Base-by-base conservation (phyloP, 148 eudicot genomes). In the Agrostemma githago region DNA sequence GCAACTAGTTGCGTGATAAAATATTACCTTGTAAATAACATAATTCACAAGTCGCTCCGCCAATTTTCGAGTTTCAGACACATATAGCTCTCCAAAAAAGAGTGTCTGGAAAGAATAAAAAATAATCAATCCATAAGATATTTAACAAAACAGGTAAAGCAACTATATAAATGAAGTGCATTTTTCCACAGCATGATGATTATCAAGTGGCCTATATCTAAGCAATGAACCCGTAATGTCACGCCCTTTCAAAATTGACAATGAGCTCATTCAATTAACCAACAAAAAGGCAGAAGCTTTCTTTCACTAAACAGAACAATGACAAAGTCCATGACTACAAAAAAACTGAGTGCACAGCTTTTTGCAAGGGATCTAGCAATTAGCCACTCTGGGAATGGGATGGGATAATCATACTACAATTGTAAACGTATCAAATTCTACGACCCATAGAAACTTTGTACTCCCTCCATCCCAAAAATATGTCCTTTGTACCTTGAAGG, bases 1-100 rank as follows among this genome's bases (percentile, higher is more conserved):
- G 67, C 67, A 65, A 67, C 17, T 42, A 67, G 51, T 43, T 8
- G 71, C 71, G 17, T 51, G 19, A 54, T 3, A 19, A 43, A 67
- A 48, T n/a, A 72, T 51, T 83, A 92, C 98, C 97, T 95, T 95
- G 81, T 90, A 92, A 60, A 95, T 85, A 73, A 92, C 82, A 86
- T 92, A 95, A 80, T 90, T 92, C 76, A 86, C 78, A 26, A 92
- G 90, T 59, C 94, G 86, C 74, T 92, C 98, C 71, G 81, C 85
- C 82, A 95, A 61, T 78, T 95, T 95, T 68, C 96, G 87, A 71
- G 85, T 83, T 80, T 95, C 97, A 48, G 97, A 78, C 34, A 89
- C 62, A 77, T 87, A 74, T 74, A 95, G 81, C 80, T 86, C 97
- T 64, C 83, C 89, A 79, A 95, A 92, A 79, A 95, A 92, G 66